Evolutionary conservation across 805 yeast species (phyloP), one percentile per base, ranked within the genome.

Genomic region (Kluyveromyces dobzhanskii): DNA sequence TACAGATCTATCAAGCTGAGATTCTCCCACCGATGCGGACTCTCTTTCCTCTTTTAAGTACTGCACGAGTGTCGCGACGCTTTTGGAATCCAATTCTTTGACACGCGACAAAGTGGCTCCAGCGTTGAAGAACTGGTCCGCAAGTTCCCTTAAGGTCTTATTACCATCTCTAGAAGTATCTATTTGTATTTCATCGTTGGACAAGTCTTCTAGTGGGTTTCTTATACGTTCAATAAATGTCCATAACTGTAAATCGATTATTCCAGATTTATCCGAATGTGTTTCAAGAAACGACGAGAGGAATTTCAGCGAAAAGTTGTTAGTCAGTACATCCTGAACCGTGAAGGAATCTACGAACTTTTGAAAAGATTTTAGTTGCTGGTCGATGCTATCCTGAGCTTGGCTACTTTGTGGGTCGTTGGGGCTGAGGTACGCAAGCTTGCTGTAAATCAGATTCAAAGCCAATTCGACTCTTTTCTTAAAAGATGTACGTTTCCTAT

Each of bases 161-260:
- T 53, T 41, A 29, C 54, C 62, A 4, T 53, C 44, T 1, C 42
- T 38, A 1, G 49, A 39, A 17, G 32, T 29, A 1, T 42, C 50
- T 11, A 55, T 56, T 10, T 54, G 51, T 26, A 50, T 49, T 11
- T 60, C 64, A 3, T 57, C 58, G 23, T 50, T 47, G n/a, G 40
- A 47, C 3, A 65, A 57, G 45, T 64, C 64, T 41, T 73, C 82
- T 13, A 87, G 57, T 0, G 96, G 95, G 35, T 82, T 82, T 48
- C 77, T 75, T 28, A 85, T 69, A 0, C 72, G 66, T 44, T 85
- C 82, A 2, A 85, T 80, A 2, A 74, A 70, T 4, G 72, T 54
- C 85, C 87, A 83, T 44, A 76, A 77, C 32, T 78, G 78, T 3
- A 85, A 51, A 21, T 78, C 52, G 4, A 46, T 37, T 4, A 31